phyloP scores from a whole-genome alignment of 305 asterid species.

The Ruellia speciosa region DNA sequence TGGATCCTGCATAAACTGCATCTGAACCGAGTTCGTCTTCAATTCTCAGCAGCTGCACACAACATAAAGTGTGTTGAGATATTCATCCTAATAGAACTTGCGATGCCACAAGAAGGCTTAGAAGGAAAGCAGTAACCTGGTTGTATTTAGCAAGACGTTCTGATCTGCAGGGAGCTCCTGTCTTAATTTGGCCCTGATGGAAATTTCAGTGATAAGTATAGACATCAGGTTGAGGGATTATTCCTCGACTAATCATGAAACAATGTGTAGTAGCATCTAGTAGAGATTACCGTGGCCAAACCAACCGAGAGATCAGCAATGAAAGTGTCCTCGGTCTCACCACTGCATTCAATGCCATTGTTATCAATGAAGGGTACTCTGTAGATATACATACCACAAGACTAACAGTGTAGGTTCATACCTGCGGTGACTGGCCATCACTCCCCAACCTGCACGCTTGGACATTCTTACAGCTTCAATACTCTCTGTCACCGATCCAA shows the following conservation, averaged over 20 bases:
- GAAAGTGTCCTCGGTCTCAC: conserved; percentile 76
- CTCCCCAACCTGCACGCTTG: conserved; percentile 96
- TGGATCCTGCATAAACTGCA: conserved; percentile 75
- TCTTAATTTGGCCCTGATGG: conserved; percentile 48
- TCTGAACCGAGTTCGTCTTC: conserved; percentile 80
- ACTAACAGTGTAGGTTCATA: conserved; percentile 16
- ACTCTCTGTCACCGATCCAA: conserved; percentile 93
- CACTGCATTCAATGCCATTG: conserved; percentile 34
- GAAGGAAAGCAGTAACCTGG: conserved; percentile 38
- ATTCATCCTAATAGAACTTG: neutral
- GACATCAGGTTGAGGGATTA: no score
- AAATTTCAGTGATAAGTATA: no score
- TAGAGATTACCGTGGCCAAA: conserved; percentile 48
- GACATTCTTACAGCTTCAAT: conserved; percentile 96
- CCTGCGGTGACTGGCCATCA: conserved; percentile 98
- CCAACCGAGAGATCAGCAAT: conserved; percentile 75
- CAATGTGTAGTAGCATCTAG: neutral
- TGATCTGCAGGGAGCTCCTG: conserved; percentile 92
- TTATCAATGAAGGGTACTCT: neutral
- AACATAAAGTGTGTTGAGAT: conserved; percentile 3
- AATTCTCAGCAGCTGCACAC: conserved; percentile 61
- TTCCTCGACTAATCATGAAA: no score
- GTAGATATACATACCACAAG: neutral
- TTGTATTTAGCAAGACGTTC: conserved; percentile 90
- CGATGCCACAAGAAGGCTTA: neutral